These are phyloP conservation scores for Aurinia saxatilis DNA, from an alignment of 345 rosid species.

Conservation along the genomic window DNA sequence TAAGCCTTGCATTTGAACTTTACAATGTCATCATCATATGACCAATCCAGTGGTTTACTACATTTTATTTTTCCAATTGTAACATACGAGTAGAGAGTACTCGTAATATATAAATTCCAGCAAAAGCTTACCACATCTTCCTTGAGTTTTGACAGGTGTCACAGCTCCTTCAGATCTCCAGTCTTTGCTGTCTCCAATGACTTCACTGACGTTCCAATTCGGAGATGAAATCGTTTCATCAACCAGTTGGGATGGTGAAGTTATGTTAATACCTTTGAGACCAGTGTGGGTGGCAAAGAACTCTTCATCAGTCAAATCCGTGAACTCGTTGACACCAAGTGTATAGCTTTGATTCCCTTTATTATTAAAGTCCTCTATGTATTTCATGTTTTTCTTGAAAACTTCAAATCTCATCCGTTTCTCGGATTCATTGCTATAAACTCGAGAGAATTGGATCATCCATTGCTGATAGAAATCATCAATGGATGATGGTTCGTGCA, in stretches of 20 bases:
- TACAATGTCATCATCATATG: too few relatives aligned
- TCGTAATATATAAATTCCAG: background rate
- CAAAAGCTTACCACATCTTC: slow-evolving; percentile 30
- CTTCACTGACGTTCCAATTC: slow-evolving; percentile 19
- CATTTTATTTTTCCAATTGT: too few relatives aligned
- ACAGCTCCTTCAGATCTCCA: slow-evolving; percentile 40
- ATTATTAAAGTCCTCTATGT: too few relatives aligned
- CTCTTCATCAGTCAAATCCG: too few relatives aligned
- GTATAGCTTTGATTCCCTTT: too few relatives aligned
- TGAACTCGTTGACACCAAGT: too few relatives aligned
- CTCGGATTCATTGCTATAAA: too few relatives aligned
- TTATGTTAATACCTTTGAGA: slow-evolving; percentile 1
- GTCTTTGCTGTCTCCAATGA: slow-evolving; percentile 15
- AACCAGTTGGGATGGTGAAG: background rate
- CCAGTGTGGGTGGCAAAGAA: too few relatives aligned
- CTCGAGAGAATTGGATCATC: too few relatives aligned
- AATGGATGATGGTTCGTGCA: slow-evolving; percentile 1
- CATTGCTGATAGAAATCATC: slow-evolving; percentile 21
- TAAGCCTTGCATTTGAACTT: too few relatives aligned
- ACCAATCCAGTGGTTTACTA: too few relatives aligned
- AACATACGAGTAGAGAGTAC: too few relatives aligned
- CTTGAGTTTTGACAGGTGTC: slow-evolving; percentile 35
- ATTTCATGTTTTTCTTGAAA: slow-evolving; percentile 27
- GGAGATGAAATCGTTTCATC: slow-evolving; percentile 1
- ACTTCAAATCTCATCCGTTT: slow-evolving; percentile 22